Evolutionary conservation across 2,329 filamentous ascomycete species (phyloP), one percentile per base, ranked within the genome.

Genomic region (Fusarium albosuccineum): DNA sequence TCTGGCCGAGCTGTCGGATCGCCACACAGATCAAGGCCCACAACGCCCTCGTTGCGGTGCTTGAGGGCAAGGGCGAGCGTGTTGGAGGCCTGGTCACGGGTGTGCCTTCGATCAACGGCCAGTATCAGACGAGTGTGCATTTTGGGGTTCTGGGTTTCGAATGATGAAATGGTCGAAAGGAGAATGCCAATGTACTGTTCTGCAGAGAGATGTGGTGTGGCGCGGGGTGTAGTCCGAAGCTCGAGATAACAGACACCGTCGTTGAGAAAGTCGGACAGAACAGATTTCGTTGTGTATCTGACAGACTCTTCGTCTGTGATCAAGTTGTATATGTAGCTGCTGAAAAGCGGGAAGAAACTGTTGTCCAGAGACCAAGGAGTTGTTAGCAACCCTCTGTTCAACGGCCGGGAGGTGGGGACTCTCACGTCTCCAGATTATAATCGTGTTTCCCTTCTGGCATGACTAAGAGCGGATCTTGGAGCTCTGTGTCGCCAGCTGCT

Each of bases 241-340:
- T 97, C 93, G 11, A 94, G 84, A 74, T 96, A 95, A 57, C 87
- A 83, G 14, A 95, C 89, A 36, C 91, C 91, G 73, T 96, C 92
- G 27, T 77, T 76, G 51, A 86, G 82, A 73, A 96, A 97, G 70
- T 89, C 85, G 17, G 80, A 63, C 7, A 93, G 82, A 44, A 94
- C 91, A 6, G 86, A 84, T 41, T 79, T 81, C 1, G 92, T 93
- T 27, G 91, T 87, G 70, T 87, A 84, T 40, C 79, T 81, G 48
- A 93, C 80, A 67, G 88, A 87, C 4, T 82, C 77, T 10, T 83
- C 77, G 70, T 91, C 87, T 72, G 87, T 88, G 78, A 91, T 86
- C 36, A 97, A 88, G 60, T 86, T 84, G 79, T 96, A 95, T 69
- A 94, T 95, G 76, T 93, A 93, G 42, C 85, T 89, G 27, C 89